These are phyloP conservation scores for Fusarium odoratissimum DNA, from an alignment of 2,329 filamentous ascomycete species.

Conservation along the genomic window DNA sequence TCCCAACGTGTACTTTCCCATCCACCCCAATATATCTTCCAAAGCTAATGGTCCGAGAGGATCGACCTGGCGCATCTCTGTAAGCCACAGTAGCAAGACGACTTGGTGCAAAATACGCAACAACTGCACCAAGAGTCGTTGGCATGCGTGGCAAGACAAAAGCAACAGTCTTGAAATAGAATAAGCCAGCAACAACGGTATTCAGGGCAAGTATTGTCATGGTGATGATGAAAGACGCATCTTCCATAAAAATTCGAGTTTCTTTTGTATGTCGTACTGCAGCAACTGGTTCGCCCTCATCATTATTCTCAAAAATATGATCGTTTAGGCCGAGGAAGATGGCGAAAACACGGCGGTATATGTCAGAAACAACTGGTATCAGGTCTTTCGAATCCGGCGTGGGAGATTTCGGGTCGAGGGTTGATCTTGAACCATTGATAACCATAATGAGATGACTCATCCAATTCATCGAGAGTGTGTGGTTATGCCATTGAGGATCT, in stretches of 20 bases:
- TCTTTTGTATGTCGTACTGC: conserved; percentile 44
- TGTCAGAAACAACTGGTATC: conserved; percentile 20
- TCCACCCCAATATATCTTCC: conserved; percentile 62
- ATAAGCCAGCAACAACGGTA: conserved; percentile 52
- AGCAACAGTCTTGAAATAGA: conserved; percentile 57
- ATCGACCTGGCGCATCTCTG: not conserved
- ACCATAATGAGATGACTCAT: conserved; percentile 59
- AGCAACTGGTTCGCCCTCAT: not conserved
- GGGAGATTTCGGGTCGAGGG: conserved; percentile 50
- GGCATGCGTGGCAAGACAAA: conserved; percentile 63
- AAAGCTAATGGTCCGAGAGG: conserved; percentile 55
- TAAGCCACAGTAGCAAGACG: conserved; percentile 34
- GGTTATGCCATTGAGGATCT: conserved; percentile 60
- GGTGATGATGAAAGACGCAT: conserved; percentile 58
- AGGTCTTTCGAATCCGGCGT: conserved; percentile 18
- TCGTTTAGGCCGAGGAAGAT: conserved; percentile 55
- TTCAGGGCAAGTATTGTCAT: conserved; percentile 58
- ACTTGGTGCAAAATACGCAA: conserved; percentile 62
- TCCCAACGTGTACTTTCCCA: conserved; percentile 60
- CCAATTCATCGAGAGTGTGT: conserved; percentile 57
- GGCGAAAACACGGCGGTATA: conserved; percentile 45
- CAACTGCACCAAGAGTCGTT: conserved; percentile 59
- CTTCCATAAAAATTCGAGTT: conserved; percentile 61
- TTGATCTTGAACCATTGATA: conserved; percentile 38
- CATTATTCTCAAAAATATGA: conserved; percentile 50